Conservation (phyloP, 1,139 yeast species). For the Geotrichum klebahnii region DNA sequence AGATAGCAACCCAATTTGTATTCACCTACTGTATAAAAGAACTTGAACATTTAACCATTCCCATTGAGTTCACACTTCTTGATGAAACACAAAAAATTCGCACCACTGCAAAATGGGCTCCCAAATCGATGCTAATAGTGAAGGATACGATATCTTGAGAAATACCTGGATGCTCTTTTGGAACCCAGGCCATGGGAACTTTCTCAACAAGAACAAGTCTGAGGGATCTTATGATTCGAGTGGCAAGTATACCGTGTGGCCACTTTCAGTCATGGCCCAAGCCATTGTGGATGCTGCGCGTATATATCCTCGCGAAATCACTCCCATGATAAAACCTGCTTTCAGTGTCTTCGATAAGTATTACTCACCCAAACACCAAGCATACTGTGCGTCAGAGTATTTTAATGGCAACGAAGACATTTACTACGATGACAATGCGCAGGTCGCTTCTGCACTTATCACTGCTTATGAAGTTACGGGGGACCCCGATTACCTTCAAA, state of each 20-base stretch:
- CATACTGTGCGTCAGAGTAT: slow-evolving; percentile 58
- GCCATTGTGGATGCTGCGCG: slow-evolving; percentile 61
- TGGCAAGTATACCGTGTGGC: slow-evolving; percentile 61
- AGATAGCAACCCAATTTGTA: too few relatives aligned
- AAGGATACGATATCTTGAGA: slow-evolving; percentile 16
- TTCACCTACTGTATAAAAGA: too few relatives aligned
- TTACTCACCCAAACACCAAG: slow-evolving; percentile 50
- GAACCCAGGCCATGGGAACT: slow-evolving; percentile 27
- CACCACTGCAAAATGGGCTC: background rate
- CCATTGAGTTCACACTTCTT: too few relatives aligned
- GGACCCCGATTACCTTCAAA: slow-evolving; percentile 50
- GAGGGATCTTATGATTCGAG: slow-evolving; percentile 53
- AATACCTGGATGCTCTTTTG: slow-evolving; percentile 32
- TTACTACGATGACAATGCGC: slow-evolving; percentile 75
- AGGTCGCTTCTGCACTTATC: slow-evolving; percentile 62
- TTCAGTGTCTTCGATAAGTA: slow-evolving; percentile 51
- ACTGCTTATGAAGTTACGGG: slow-evolving; percentile 69
- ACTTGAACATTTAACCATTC: too few relatives aligned
- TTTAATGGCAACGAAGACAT: slow-evolving; percentile 57
- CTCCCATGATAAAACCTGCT: slow-evolving; percentile 56
- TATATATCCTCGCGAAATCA: slow-evolving; percentile 52
- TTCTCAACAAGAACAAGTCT: slow-evolving; percentile 32
- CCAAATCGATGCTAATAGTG: slow-evolving; percentile 25
- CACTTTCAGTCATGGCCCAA: slow-evolving; percentile 61
- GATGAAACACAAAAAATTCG: too few relatives aligned